A percentile compares a stretch with the other conserved stretches of the same genome.
Conservation (phyloP, 1,284 basidiomycete species). For the Heterobasidion parviporum region DNA sequence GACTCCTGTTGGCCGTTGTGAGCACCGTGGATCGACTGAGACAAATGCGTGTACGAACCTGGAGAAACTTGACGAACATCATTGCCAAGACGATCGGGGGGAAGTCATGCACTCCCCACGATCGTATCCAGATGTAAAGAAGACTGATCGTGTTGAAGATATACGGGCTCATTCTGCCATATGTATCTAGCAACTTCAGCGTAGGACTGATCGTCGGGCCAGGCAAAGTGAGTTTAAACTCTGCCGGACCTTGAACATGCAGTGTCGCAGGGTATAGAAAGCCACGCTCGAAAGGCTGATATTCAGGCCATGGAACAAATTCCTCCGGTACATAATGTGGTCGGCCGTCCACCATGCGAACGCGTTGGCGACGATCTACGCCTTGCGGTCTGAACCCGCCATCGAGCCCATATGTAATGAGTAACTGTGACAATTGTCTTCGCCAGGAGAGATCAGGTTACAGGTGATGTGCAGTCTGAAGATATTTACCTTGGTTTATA, state of each 20-base stretch:
- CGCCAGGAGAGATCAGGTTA: neutral
- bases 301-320: slow-evolving; percentile 6
- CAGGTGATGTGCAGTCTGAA: no score
- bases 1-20: neutral
- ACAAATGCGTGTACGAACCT: slow-evolving; percentile 3
- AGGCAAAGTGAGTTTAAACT: slow-evolving; percentile 8
- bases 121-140: slow-evolving; percentile 10
- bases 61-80: slow-evolving; percentile 11
- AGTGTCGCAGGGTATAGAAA: slow-evolving; percentile 8
- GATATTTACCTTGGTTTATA: slow-evolving; percentile 10
- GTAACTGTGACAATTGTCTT: slow-evolving; percentile 6
- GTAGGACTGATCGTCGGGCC: slow-evolving; percentile 4
- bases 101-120: slow-evolving; percentile 9
- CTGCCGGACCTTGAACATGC: slow-evolving; percentile 4
- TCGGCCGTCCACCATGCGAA: neutral
- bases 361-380: neutral
- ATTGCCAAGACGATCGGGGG: slow-evolving; percentile 5
- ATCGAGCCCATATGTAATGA: slow-evolving; percentile 6
- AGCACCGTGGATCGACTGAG: neutral
- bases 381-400: slow-evolving; percentile 8
- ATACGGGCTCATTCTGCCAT: slow-evolving; percentile 1
- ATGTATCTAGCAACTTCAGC: slow-evolving; percentile 3
- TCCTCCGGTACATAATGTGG: neutral
- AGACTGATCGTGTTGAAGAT: slow-evolving; percentile 3
- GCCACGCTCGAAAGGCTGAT: slow-evolving; percentile 3